Percentiles rank a stretch among this genome's conserved stretches.
Conservation (phyloP, 169 alveolate species). For the Miamiensis avidus region DNA sequence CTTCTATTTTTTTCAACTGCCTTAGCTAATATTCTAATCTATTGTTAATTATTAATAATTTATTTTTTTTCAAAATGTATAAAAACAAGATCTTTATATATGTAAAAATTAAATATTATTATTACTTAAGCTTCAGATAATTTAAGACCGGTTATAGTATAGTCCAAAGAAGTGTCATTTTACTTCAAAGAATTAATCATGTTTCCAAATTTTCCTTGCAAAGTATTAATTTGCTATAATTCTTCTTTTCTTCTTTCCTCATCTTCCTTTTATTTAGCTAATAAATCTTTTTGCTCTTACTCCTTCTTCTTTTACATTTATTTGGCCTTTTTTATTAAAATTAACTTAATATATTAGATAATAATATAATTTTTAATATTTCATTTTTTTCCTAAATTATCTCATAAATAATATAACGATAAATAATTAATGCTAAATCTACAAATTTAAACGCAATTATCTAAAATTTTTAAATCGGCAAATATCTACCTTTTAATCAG, state of each 20-base stretch:
- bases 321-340: no score
- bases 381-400: no score
- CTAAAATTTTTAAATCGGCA: no score
- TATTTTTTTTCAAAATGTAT: no score
- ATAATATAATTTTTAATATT: no score
- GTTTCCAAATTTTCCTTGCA: slow-evolving; percentile 56
- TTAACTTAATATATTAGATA: no score
- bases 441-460: no score
- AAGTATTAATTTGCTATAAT: slow-evolving; percentile 40
- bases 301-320: background rate
- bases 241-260: slow-evolving; percentile 58
- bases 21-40: slow-evolving; percentile 51
- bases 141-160: slow-evolving; percentile 53
- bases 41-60: no score
- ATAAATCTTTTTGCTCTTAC: background rate
- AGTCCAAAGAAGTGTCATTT: slow-evolving; percentile 51
- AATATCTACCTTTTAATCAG: no score
- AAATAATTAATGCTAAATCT: no score
- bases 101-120: no score
- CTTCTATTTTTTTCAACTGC: slow-evolving; percentile 55
- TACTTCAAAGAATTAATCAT: slow-evolving; percentile 50
- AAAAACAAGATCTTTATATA: background rate
- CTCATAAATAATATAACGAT: no score
- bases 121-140: slow-evolving; percentile 42
- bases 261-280: slow-evolving; percentile 33